These are phyloP conservation scores for Mycogone perniciosa DNA, from an alignment of 2,329 filamentous ascomycete genomes.

Conservation along the genomic window DNA sequence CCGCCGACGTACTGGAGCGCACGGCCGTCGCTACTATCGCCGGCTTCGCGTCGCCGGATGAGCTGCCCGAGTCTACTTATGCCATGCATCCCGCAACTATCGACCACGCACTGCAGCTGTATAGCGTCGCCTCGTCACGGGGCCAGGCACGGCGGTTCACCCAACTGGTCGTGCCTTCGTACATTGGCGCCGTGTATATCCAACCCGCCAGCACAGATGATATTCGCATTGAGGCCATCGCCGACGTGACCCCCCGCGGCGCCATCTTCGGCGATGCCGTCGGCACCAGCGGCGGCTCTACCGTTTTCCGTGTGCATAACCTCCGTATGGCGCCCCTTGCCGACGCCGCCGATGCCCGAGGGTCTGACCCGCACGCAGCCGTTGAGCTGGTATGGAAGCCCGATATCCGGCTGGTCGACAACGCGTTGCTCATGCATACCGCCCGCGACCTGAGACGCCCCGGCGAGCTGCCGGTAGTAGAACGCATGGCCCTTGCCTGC, in stretches of 20 bases:
- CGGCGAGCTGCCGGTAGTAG: not conserved
- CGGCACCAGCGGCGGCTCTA: not conserved
- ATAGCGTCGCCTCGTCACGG: slow-evolving; percentile 19
- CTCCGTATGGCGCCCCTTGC: not conserved
- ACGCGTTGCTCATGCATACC: not conserved
- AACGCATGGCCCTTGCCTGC: not conserved
- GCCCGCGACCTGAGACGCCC: not conserved
- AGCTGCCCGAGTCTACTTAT: slow-evolving; percentile 13
- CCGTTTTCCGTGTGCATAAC: not conserved
- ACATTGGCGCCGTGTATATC: not conserved
- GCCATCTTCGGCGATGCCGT: not conserved
- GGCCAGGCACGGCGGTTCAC: slow-evolving; percentile 15
- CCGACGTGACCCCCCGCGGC: not conserved
- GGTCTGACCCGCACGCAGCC: not conserved
- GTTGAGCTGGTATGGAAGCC: not conserved
- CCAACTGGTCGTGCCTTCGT: not conserved
- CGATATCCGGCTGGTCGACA: not conserved
- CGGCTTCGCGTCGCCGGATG: not conserved
- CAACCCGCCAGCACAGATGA: not conserved
- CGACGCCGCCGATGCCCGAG: not conserved
- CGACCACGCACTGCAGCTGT: slow-evolving; percentile 28
- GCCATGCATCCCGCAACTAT: slow-evolving; percentile 32
- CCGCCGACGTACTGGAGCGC: not conserved
- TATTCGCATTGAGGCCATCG: not conserved
- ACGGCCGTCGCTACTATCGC: not conserved